Evolutionary conservation across 371 early-diverging fungal genomes (phyloP), one percentile per base, ranked within the genome.

Genomic region (Mycotypha africana): DNA sequence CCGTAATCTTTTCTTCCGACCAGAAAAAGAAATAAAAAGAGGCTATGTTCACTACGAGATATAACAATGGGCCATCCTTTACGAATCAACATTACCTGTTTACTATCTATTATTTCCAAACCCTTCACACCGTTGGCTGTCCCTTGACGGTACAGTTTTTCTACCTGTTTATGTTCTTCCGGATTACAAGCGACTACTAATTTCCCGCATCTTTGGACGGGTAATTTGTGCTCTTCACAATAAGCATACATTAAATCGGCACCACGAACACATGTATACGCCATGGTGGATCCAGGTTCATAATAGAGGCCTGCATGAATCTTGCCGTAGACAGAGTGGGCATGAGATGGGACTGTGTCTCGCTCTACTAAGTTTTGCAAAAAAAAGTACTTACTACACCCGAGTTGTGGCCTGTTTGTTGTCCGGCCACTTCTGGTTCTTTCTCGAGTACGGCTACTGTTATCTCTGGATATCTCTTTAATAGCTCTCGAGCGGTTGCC

Each of bases 391-490:
- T 21, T 45, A 40, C 38, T 35, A 65, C 69, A 25, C 70, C 70
- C 22, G 59, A 58, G 34, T 70, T 70, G 35, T 70, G 70, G 2
- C 70, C 70, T 16, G 70, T 66, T 35, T 70, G 70, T 38, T 70
- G 70, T 16, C 52, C 59, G 26, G 70, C 67, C 0, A 70, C 67
- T 38, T 70, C 70, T 24, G 64, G 49, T 32, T 70, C 70, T 38
- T 70, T 70, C 37, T 70, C 70, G 14, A 70, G 47, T 0, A 70
- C 53, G 9, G 60, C 61, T 2, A 70, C 43, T 6, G 56, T 70
- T 51, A 67, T 61, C 9, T 46, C 38, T 4, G 70, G 65, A 45
- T 61, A 61, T 30, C 70, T 50, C n/a, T 59, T 58, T n/a, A 70
- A 38, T 4, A 70, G 35, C 30, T 70, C 70, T 37, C 70, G 58